Base-by-base conservation (phyloP, 148 eudicot genomes). In the Spergularia marina region DNA sequence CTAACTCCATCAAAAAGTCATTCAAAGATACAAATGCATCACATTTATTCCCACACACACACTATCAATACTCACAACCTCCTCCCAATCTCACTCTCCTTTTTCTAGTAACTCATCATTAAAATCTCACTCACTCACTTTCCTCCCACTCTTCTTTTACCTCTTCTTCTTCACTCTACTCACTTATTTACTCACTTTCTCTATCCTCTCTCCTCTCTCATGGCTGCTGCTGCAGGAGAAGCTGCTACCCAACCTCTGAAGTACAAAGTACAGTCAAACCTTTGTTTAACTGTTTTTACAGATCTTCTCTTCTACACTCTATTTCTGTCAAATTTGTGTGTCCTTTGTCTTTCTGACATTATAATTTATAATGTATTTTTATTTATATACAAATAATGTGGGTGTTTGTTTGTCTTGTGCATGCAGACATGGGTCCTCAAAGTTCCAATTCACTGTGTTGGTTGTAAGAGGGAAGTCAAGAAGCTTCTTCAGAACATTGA, bases 401-500 rank as follows among this genome's bases (percentile, higher is more conserved):
- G 47, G 53, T 76, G 68, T 30, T 6, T 17, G 53, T 76, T 6
- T 17, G 53, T 66, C 20, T 36, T 66, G 54, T 23, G 25, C 53
- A 68, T 74, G 58, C 86, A 91, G 97, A 89, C 86, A 76, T 89
- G 90, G 90, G 87, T 85, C 55, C 75, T 91, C 55, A 91, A 85
- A 80, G 97, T 91, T 65, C 86, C 90, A 62, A 91, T 91, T 77
- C 97, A 91, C 86, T 91, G 97, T 69, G 76, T 85, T 69, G 94
- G 97, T 49, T 91, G 97, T 86, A 89, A 85, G 76, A 84, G 85
- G 68, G 80, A 91, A 83, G 88, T 91, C 81, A 89, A 88, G 89
- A 91, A 84, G 85, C 85, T 87, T 74, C 87, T 91, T 3, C 91
- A 84, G 10, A 78, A 77, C 81, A 87, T 91, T 54, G 91, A 91